phyloP scores from a whole-genome alignment of 192 early-diverging fungal genomes.

The Spizellomyces sp. region DNA sequence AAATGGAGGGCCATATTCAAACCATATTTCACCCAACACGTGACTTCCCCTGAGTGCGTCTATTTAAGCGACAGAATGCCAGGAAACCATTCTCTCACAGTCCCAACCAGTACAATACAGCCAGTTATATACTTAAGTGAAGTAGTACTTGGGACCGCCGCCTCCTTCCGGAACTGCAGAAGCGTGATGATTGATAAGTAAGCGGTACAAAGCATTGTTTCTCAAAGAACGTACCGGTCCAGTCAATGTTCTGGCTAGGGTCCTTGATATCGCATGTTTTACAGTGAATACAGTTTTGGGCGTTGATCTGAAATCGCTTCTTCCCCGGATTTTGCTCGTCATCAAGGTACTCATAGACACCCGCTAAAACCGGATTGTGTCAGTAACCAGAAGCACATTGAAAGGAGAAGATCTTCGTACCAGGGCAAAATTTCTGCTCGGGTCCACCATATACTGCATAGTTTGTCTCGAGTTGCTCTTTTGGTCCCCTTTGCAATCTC shows the following conservation, averaged over 20 bases:
- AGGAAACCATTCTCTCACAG: too few relatives aligned
- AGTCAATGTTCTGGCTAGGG: conserved; percentile 98
- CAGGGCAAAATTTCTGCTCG: conserved; percentile 95
- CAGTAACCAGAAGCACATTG: background rate
- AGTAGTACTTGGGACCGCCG: conserved; percentile 78
- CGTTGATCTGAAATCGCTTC: conserved; percentile 95
- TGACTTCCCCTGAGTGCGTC: too few relatives aligned
- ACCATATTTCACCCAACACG: too few relatives aligned
- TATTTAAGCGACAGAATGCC: too few relatives aligned
- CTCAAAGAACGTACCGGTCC: conserved; percentile 60
- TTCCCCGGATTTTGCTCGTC: conserved; percentile 82
- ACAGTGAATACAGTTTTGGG: conserved; percentile 98
- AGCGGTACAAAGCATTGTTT: background rate
- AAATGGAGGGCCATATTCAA: too few relatives aligned
- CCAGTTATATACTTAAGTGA: conserved; percentile 64
- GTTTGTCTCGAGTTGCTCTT: conserved; percentile 80
- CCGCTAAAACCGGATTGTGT: conserved; percentile 54
- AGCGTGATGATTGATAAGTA: background rate
- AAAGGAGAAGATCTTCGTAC: conserved; percentile 32
- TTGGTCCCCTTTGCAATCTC: conserved; percentile 71
- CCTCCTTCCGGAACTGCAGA: conserved; percentile 80
- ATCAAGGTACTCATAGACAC: conserved; percentile 97
- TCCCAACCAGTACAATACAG: too few relatives aligned
- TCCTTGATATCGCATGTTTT: conserved; percentile 99
- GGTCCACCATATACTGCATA: conserved; percentile 88